Percentiles rank a stretch among this genome's conserved stretches.
phyloP scores from a whole-genome alignment of 805 yeast species.

The Wickerhamiella shivajii region DNA sequence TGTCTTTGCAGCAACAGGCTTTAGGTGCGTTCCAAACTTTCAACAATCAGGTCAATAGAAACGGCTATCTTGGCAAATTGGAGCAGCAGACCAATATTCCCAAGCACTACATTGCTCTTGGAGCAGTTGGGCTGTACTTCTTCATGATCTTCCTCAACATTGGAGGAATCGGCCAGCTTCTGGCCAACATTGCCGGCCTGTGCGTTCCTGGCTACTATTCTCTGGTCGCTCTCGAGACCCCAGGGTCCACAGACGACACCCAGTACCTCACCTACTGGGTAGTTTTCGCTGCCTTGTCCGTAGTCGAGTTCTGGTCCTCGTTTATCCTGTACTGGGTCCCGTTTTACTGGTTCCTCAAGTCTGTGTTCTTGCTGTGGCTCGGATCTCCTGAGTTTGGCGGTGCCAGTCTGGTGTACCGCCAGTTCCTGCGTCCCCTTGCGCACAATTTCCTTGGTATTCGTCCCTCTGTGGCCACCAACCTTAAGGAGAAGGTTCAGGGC shows the following conservation, averaged over 20 bases:
- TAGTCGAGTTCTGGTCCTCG: constrained; percentile 89
- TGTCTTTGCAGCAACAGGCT: constrained; percentile 8
- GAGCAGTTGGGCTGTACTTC: constrained; percentile 49
- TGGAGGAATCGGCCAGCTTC: constrained; percentile 89
- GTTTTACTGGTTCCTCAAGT: constrained; percentile 89
- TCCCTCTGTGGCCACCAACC: constrained; percentile 15
- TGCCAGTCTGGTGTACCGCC: constrained; percentile 54
- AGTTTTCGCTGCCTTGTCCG: constrained; percentile 83
- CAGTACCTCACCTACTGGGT: constrained; percentile 93
- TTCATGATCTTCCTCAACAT: constrained; percentile 72
- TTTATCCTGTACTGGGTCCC: constrained; percentile 93
- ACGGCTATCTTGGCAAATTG: constrained; percentile 21
- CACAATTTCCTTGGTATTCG: constrained; percentile 21
- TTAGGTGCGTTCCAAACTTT: constrained; percentile 9
- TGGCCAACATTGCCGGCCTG: constrained; percentile 86
- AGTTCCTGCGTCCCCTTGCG: constrained; percentile 51
- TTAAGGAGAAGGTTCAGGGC: constrained; percentile 20
- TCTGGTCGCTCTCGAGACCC: constrained; percentile 64
- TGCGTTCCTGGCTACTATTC: constrained; percentile 84
- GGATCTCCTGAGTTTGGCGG: constrained; percentile 84
- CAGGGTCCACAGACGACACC: constrained; percentile 60
- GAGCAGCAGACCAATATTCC: constrained; percentile 35
- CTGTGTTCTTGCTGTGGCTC: constrained; percentile 71
- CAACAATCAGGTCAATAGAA: constrained; percentile 23
- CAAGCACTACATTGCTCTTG: constrained; percentile 71